Evolutionary conservation across 495 filamentous ascomycete genomes (phyloP).

Genomic region (Cenococcum geophilum): DNA sequence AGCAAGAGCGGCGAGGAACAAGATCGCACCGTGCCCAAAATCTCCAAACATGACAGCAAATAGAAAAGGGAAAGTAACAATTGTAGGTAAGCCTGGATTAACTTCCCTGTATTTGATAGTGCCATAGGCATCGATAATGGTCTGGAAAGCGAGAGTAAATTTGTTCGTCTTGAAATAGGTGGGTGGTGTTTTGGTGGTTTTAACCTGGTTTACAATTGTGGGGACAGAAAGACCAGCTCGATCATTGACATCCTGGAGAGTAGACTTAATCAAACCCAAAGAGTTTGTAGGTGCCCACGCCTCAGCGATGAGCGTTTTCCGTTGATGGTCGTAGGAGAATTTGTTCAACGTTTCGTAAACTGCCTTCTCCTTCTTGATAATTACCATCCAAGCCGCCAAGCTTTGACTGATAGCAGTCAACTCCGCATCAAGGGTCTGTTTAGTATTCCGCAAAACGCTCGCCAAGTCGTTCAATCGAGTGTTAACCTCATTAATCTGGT

Average conservation of each 20-base stretch:
- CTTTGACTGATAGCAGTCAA: conserved; percentile 85
- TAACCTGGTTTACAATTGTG: conserved; percentile 95
- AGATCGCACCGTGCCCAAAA: conserved; percentile 83
- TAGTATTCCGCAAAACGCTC: conserved; percentile 91
- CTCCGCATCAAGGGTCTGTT: conserved; percentile 88
- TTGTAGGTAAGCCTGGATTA: conserved; percentile 90
- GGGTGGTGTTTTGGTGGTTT: conserved; percentile 90
- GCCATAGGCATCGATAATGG: conserved; percentile 97
- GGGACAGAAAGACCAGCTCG: conserved; percentile 89
- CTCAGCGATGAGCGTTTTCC: conserved; percentile 95
- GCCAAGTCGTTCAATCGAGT: conserved; percentile 80
- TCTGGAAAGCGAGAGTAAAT: conserved; percentile 97
- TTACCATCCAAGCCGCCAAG: conserved; percentile 89
- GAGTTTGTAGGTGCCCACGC: conserved; percentile 94
- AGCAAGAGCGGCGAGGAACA: conserved; percentile 68
- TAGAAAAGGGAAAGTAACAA: conserved; percentile 95
- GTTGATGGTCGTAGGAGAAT: conserved; percentile 91
- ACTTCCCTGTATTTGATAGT: conserved; percentile 95
- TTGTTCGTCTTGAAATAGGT: conserved; percentile 96
- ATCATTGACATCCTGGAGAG: conserved; percentile 92
- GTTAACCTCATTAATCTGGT: conserved; percentile 96
- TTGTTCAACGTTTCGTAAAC: conserved; percentile 95
- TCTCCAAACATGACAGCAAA: conserved; percentile 99
- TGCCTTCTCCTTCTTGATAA: conserved; percentile 96
- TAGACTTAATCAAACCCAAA: conserved; percentile 86